phyloP scores from a whole-genome alignment of 75 land plant genomes.

The Gnetum montanum region DNA sequence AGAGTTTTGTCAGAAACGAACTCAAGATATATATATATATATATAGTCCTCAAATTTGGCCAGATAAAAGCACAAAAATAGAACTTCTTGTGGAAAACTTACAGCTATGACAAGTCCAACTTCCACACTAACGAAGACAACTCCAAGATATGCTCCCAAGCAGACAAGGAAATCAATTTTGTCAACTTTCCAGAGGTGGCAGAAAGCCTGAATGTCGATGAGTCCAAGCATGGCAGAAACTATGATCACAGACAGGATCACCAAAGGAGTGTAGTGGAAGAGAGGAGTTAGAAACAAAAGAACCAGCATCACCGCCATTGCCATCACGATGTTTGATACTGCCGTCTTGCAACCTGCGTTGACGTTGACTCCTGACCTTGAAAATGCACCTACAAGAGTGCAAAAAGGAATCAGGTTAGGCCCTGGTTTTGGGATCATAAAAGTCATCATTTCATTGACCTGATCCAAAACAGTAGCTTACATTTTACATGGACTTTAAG shows the following conservation, averaged over 20 bases:
- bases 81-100: constrained; percentile 2
- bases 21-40: neutral
- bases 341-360: constrained; percentile 86
- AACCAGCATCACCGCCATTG: constrained; percentile 60
- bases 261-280: constrained; percentile 76
- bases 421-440: no score
- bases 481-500: neutral
- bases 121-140: constrained; percentile 56
- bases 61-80: neutral
- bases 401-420: no score
- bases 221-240: constrained; percentile 67
- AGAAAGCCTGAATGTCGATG: constrained; percentile 50
- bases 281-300: constrained; percentile 65
- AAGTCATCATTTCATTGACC: no score
- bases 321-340: constrained; percentile 74
- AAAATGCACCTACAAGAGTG: constrained; percentile 75
- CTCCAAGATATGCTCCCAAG: constrained; percentile 69
- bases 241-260: constrained; percentile 66
- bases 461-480: neutral
- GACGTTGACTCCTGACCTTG: constrained; percentile 74
- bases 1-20: neutral
- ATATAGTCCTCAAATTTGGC: neutral
- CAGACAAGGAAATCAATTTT: constrained; percentile 70
- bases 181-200: constrained; percentile 64
- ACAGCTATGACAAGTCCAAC: constrained; percentile 68